Conservation (phyloP, 257 asterid species). For the Schizonepeta tenuifolia region DNA sequence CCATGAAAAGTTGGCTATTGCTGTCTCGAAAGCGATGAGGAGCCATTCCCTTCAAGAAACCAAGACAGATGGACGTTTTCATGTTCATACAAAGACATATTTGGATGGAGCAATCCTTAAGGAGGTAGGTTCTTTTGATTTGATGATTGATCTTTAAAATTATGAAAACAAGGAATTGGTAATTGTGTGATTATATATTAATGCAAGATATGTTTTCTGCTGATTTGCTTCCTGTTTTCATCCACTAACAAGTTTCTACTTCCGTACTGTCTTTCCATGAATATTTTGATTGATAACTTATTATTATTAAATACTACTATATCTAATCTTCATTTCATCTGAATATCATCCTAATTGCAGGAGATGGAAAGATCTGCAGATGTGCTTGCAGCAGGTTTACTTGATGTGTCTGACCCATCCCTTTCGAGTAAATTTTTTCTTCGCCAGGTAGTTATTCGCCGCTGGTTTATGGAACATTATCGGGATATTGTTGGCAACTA, state of each 20-base stretch:
- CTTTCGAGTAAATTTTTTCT: constrained; percentile 86
- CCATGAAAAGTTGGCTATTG: constrained; percentile 94
- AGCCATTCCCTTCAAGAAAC: constrained; percentile 98
- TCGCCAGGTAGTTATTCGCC: constrained; percentile 71
- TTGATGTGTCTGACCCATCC: constrained; percentile 86
- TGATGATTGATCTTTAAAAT: constrained; percentile 23
- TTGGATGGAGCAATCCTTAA: constrained; percentile 97
- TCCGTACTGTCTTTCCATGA: constrained; percentile 1
- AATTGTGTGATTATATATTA: neutral
- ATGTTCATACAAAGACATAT: constrained; percentile 91
- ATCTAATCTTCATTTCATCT: constrained; percentile 27
- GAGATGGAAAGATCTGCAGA: constrained; percentile 99
- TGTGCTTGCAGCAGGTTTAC: constrained; percentile 98
- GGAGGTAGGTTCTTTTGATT: constrained; percentile 58
- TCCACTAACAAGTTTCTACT: constrained; percentile 21
- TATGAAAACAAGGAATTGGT: constrained; percentile 17
- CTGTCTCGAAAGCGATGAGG: constrained; percentile 98
- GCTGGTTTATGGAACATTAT: constrained; percentile 19
- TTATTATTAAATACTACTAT: neutral
- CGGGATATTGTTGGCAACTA: constrained; percentile 21
- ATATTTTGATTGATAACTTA: neutral
- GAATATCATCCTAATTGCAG: constrained; percentile 47
- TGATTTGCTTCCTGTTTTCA: constrained; percentile 15
- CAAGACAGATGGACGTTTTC: constrained; percentile 98
- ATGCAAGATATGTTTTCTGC: neutral